Evolutionary conservation across 495 filamentous ascomycete genomes (phyloP).

Genomic region (Astrothelium macrocarpum): DNA sequence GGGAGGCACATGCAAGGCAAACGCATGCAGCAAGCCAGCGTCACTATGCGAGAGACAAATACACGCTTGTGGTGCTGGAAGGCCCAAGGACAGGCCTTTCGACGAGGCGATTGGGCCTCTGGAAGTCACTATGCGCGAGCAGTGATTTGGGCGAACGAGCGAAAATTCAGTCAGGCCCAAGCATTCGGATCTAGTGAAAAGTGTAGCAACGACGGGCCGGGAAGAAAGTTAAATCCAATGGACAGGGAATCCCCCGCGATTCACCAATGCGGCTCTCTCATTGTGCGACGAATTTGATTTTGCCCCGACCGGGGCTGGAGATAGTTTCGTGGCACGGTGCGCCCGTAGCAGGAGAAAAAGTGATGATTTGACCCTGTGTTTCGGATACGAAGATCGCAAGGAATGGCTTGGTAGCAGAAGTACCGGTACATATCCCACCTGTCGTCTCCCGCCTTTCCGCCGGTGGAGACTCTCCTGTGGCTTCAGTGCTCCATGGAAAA

Average conservation of each 20-base stretch:
- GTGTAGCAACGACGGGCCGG: not conserved
- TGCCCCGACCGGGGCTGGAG: not conserved
- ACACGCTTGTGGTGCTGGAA: not conserved
- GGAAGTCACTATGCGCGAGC: not conserved
- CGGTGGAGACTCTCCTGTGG: conserved; percentile 2
- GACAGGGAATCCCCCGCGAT: not conserved
- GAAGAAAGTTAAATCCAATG: not conserved
- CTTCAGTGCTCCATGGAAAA: not conserved
- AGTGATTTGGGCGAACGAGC: not conserved
- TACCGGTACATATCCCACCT: not conserved
- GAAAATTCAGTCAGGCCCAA: not conserved
- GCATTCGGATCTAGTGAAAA: not conserved
- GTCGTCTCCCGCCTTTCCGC: not conserved
- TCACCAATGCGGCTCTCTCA: not conserved
- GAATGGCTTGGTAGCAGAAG: not conserved
- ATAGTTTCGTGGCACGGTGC: conserved; percentile 2
- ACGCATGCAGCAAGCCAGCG: conserved; percentile 1
- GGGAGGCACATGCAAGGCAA: conserved; percentile 1
- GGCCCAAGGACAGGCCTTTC: not conserved
- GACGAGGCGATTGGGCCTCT: not conserved
- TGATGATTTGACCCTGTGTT: conserved; percentile 5
- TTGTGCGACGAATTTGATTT: not conserved
- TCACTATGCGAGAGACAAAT: conserved; percentile 1
- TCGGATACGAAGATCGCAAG: not conserved
- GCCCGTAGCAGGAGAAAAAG: not conserved